A percentile compares a stretch with the other conserved stretches of the same genome.
These are phyloP conservation scores for Paraconiothyrium brasiliense DNA, from an alignment of 2,329 filamentous ascomycete genomes.

Conservation along the genomic window DNA sequence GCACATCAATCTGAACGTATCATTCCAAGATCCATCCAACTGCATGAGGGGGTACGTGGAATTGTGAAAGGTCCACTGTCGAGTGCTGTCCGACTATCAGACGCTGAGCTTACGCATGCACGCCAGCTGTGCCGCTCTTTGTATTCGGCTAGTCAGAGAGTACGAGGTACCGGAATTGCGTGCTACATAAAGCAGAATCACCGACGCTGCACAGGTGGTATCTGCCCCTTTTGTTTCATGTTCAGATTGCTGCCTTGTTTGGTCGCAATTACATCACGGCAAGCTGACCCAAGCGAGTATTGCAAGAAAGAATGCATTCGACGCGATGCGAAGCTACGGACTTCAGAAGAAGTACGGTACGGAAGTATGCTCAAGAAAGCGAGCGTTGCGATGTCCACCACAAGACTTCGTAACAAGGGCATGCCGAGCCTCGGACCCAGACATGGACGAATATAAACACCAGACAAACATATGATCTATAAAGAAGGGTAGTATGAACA, in stretches of 20 bases:
- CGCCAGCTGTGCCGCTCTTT: constrained; percentile 6
- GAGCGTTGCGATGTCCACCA: constrained; percentile 12
- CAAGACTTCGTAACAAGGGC: constrained; percentile 20
- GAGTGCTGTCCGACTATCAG: neutral
- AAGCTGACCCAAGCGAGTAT: neutral
- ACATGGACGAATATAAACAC: constrained; percentile 25
- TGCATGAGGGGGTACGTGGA: neutral
- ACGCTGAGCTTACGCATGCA: constrained; percentile 11
- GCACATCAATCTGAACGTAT: constrained; percentile 1
- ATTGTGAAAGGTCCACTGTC: neutral
- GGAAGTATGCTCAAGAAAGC: constrained; percentile 9
- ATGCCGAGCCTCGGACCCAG: constrained; percentile 14
- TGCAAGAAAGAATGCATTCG: constrained; percentile 11
- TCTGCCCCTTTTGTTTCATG: neutral
- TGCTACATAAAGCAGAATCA: neutral
- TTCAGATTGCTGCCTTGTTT: neutral
- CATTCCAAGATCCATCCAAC: neutral
- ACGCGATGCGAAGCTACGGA: constrained; percentile 11
- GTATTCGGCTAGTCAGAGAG: constrained; percentile 1
- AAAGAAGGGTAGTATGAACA: constrained; percentile 11
- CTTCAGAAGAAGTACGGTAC: constrained; percentile 8
- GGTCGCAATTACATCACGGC: neutral
- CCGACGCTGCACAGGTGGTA: neutral
- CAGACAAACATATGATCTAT: constrained; percentile 14
- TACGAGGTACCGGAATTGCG: neutral